A percentile compares a stretch with the other conserved stretches of the same genome.
phyloP scores from a whole-genome alignment of 2,329 filamentous ascomycete species.

The Neofusicoccum laricinum region DNA sequence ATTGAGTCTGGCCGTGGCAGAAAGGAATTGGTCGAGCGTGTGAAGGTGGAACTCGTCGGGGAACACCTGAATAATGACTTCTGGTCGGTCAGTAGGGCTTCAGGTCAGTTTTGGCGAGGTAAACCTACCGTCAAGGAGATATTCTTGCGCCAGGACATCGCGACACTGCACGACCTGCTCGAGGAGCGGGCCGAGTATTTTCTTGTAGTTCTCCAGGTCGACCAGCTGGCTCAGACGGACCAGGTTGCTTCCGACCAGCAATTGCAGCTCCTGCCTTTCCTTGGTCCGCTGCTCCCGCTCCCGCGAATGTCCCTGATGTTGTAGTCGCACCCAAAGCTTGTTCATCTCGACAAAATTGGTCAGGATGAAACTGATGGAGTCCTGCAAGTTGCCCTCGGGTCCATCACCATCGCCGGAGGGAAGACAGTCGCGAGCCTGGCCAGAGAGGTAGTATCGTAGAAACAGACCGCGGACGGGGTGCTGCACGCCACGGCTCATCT shows the following conservation, averaged over 20 bases:
- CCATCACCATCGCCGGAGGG: slow-evolving; percentile 81
- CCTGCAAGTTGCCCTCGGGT: slow-evolving; percentile 90
- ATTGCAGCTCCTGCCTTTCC: slow-evolving; percentile 90
- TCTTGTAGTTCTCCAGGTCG: slow-evolving; percentile 91
- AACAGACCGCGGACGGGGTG: slow-evolving; percentile 95
- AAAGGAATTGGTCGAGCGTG: slow-evolving; percentile 91
- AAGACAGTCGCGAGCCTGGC: slow-evolving; percentile 86
- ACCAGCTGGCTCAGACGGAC: slow-evolving; percentile 93
- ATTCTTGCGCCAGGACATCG: slow-evolving; percentile 95
- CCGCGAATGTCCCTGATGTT: slow-evolving; percentile 94
- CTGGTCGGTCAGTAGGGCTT: slow-evolving; percentile 25
- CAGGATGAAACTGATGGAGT: slow-evolving; percentile 96
- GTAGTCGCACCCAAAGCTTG: slow-evolving; percentile 95
- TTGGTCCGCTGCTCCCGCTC: slow-evolving; percentile 91
- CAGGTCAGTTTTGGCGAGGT: background rate
- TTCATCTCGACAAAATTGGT: slow-evolving; percentile 99
- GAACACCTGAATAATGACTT: slow-evolving; percentile 96
- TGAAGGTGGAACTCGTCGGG: slow-evolving; percentile 98
- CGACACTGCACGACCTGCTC: slow-evolving; percentile 98
- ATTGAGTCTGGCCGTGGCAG: slow-evolving; percentile 86
- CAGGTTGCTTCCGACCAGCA: slow-evolving; percentile 94
- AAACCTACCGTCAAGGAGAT: slow-evolving; percentile 72
- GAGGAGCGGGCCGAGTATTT: slow-evolving; percentile 81
- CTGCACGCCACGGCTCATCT: slow-evolving; percentile 97
- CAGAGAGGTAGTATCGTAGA: slow-evolving; percentile 91